Base-by-base conservation (phyloP, 306 rosid species). In the Abrus pulchellus region DNA sequence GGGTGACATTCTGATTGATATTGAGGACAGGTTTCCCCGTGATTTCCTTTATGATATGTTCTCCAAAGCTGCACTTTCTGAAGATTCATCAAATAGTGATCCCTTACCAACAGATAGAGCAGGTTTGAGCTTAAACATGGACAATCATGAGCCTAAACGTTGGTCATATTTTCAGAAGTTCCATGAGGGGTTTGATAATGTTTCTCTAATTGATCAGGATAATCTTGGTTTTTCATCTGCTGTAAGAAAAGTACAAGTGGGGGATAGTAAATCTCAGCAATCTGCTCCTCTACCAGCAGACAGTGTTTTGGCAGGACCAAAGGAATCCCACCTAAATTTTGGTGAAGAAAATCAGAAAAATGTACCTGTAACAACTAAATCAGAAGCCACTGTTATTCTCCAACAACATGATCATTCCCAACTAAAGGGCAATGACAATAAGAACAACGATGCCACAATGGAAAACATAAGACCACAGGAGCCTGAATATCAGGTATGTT, bases 151-250 rank as follows among this genome's bases (percentile, higher is more conserved):
- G 70, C 98, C 92, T 41, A 91, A 89, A 85, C 79, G 41, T 64
- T 94, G 97, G 98, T 86, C 98, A 72, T 92, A 86, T 92, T 91
- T 94, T 80, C 94, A 91, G 77, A 91, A 89, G 84, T 84, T 94
- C n/a, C 90, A 88, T 83, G 97, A 90, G 44, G 94, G 94, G 66
- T 85, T 76, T 72, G 87, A 64, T 89, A 88, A 89, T 63, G 87
- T 85, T 50, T 92, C 97, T 79, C 92, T 90, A 75, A 89, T 92
- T 36, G 97, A 90, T 83, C 97, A 92, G 90, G 97, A 92, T 85
- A 87, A 80, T 77, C 83, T 82, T 68, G 88, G 78, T 50, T 91
- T 85, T 77, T 66, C 91, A 9, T 62, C 94, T 64, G 75, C 83
- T 5, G 56, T 77, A 38, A 77, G 85, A 82, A 87, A 82, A 70